A percentile compares a stretch with the other conserved stretches of the same genome.
Evolutionary conservation across 345 rosid genomes (phyloP).

Genomic region (Eucalyptus paniculata): DNA sequence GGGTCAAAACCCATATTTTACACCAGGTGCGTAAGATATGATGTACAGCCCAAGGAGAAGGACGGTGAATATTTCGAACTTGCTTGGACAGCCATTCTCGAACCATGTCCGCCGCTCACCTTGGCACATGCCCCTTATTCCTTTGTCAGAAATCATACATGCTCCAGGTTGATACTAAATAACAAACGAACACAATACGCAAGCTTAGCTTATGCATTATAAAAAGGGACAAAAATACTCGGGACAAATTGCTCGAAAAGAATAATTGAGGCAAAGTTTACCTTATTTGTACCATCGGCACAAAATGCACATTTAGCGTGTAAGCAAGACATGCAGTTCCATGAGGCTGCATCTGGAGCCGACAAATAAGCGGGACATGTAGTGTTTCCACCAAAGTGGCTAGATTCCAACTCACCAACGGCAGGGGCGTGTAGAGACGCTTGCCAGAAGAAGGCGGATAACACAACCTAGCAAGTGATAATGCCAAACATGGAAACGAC

Average conservation of each 20-base stretch:
- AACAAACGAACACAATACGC: constrained; percentile 1
- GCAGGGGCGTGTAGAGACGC: constrained; percentile 46
- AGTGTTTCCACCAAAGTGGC: constrained; percentile 33
- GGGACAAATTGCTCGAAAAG: neutral
- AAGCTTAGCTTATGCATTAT: neutral
- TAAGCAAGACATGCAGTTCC: constrained; percentile 71
- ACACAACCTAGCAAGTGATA: constrained; percentile 33
- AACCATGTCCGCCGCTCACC: constrained; percentile 31
- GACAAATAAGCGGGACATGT: constrained; percentile 40
- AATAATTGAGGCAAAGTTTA: neutral
- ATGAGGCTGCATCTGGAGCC: constrained; percentile 5
- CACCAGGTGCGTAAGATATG: constrained; percentile 61
- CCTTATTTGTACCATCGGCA: constrained; percentile 14
- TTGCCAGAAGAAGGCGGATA: constrained; percentile 39
- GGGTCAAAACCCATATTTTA: too few relatives aligned
- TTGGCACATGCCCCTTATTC: constrained; percentile 8
- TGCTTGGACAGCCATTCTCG: constrained; percentile 73
- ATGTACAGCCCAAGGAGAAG: constrained; percentile 58
- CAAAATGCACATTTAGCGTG: constrained; percentile 51
- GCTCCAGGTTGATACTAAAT: constrained; percentile 66
- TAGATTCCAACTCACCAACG: constrained; percentile 11
- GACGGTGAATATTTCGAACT: constrained; percentile 51
- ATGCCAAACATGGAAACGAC: constrained; percentile 70
- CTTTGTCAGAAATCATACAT: constrained; percentile 27
- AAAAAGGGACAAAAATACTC: neutral